A percentile compares a stretch with the other conserved stretches of the same genome.
Evolutionary conservation across 2,329 filamentous ascomycete species (phyloP).

Genomic region (Capronia epimyces): DNA sequence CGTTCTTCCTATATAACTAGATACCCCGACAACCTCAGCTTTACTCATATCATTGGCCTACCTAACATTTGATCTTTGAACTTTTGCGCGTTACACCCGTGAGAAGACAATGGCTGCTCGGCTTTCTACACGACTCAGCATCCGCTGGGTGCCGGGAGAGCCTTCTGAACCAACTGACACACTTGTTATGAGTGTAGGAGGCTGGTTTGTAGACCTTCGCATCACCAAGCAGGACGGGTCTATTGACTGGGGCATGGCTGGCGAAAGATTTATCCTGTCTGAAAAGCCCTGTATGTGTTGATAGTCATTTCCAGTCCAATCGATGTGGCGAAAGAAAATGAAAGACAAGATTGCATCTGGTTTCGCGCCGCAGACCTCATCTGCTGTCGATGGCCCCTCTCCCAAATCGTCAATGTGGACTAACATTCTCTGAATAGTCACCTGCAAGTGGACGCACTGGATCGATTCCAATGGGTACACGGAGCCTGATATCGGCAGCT

Average conservation of each 20-base stretch:
- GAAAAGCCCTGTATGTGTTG: conserved; percentile 34
- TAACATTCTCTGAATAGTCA: conserved; percentile 1
- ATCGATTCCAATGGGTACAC: conserved; percentile 18
- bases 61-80: too few species aligned
- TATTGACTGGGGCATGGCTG: conserved; percentile 44
- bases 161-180: conserved; percentile 43
- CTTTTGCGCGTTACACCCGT: too few species aligned
- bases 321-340: too few species aligned
- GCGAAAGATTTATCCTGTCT: conserved; percentile 37
- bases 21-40: too few species aligned
- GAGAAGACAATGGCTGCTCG: conserved; percentile 12
- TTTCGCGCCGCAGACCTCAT: too few species aligned
- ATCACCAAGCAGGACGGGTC: conserved; percentile 34
- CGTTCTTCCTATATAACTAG: too few species aligned
- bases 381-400: too few species aligned
- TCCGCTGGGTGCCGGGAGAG: conserved; percentile 41
- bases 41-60: too few species aligned
- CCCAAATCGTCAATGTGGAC: too few species aligned
- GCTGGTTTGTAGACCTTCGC: conserved; percentile 43
- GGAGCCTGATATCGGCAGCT: conserved; percentile 17
- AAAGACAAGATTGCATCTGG: too few species aligned
- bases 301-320: too few species aligned
- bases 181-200: conserved; percentile 40
- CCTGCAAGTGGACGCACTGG: conserved; percentile 20
- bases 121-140: conserved; percentile 39